Conservation (phyloP, 352 stramenopile genomes). For the Globisporangium solare region DNA sequence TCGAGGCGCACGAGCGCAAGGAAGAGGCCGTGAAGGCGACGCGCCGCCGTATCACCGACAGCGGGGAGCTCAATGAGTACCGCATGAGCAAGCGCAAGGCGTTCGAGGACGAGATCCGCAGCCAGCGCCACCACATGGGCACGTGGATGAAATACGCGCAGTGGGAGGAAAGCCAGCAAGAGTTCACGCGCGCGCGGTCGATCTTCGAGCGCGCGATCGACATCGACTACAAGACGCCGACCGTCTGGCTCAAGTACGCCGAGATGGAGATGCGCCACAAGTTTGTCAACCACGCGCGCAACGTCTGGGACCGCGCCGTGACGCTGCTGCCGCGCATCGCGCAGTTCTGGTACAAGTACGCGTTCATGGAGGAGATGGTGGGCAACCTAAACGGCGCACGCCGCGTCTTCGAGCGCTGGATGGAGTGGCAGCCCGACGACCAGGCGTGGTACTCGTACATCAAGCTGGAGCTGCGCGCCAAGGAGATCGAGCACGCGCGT, state of each 20-base stretch:
- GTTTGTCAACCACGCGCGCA: slow-evolving; percentile 98
- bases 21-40: slow-evolving; percentile 72
- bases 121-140: slow-evolving; percentile 92
- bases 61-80: slow-evolving; percentile 90
- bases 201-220: slow-evolving; percentile 98
- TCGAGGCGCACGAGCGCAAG: slow-evolving; percentile 89
- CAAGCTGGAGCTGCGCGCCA: slow-evolving; percentile 95
- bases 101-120: slow-evolving; percentile 96
- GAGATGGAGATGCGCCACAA: slow-evolving; percentile 99
- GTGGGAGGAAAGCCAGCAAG: slow-evolving; percentile 98
- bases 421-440: slow-evolving; percentile 98
- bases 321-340: slow-evolving; percentile 94
- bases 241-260: slow-evolving; percentile 98
- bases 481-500: slow-evolving; percentile 81
- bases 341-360: slow-evolving; percentile 99
- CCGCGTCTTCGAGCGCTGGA: slow-evolving; percentile 96
- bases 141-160: slow-evolving; percentile 99
- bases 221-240: slow-evolving; percentile 94
- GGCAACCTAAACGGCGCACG: slow-evolving; percentile 92
- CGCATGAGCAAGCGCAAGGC: slow-evolving; percentile 90
- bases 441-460: slow-evolving; percentile 98
- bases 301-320: slow-evolving; percentile 93
- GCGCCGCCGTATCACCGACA: slow-evolving; percentile 83
- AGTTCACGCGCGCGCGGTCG: slow-evolving; percentile 95
- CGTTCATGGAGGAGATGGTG: slow-evolving; percentile 99